These are phyloP conservation scores for Cladosporium sp. DNA, from an alignment of 2,329 filamentous ascomycete species.

Conservation along the genomic window DNA sequence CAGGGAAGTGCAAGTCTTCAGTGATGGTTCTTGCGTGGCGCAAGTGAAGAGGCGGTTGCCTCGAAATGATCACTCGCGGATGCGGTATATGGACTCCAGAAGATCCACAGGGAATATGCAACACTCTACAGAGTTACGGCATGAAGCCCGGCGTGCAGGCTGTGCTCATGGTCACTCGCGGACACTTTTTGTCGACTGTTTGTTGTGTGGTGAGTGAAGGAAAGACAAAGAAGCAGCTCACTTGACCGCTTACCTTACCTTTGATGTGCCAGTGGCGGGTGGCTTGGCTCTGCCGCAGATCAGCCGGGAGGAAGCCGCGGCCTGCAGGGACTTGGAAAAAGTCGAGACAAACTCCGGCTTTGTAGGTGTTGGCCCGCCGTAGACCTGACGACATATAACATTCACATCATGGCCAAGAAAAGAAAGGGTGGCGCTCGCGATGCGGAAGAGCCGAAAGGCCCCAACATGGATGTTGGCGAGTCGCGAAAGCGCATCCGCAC, in stretches of 20 bases:
- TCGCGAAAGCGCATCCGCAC: conserved; percentile 56
- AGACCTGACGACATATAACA: not conserved
- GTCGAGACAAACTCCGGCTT: conserved; percentile 6
- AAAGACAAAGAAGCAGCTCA: not conserved
- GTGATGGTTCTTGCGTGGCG: not conserved
- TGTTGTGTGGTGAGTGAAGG: not conserved
- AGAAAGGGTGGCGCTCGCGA: conserved; percentile 11
- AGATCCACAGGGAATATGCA: not conserved
- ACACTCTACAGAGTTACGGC: conserved; percentile 5
- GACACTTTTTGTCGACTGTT: conserved; percentile 3
- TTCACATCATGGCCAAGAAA: conserved; percentile 21
- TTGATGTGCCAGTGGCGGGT: not conserved
- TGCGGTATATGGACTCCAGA: conserved; percentile 1
- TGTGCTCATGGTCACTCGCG: conserved; percentile 2
- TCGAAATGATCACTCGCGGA: not conserved
- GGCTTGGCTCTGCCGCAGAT: not conserved
- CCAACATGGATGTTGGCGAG: conserved; percentile 21
- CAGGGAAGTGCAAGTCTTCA: not conserved
- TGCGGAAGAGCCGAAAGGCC: conserved; percentile 14
- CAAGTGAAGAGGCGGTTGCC: not conserved
- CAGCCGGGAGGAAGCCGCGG: conserved; percentile 2
- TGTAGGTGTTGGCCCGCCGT: not conserved
- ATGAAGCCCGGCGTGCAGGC: not conserved
- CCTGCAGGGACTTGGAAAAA: conserved; percentile 8
- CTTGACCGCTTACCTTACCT: no score